These are phyloP conservation scores for Hemileccinum rubropunctum DNA, from an alignment of 768 basidiomycete species.

Conservation along the genomic window DNA sequence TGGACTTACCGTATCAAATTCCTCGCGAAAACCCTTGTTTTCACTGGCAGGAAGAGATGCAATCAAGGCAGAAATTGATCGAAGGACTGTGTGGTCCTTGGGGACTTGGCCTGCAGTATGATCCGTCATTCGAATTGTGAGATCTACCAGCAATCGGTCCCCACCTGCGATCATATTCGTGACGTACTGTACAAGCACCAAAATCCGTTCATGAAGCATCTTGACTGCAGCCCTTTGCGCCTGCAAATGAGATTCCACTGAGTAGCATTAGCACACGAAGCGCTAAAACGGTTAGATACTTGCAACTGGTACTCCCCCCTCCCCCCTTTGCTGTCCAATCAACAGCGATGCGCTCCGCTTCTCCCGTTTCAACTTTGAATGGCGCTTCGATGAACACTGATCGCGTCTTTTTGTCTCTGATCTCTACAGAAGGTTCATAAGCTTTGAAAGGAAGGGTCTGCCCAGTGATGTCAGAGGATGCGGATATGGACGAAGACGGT, in stretches of 20 bases:
- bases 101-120: slow-evolving; percentile 56
- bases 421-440: slow-evolving; percentile 90
- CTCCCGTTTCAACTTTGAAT: slow-evolving; percentile 93
- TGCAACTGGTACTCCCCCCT: slow-evolving; percentile 76
- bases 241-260: slow-evolving; percentile 88
- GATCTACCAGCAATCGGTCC: slow-evolving; percentile 13
- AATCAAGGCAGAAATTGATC: slow-evolving; percentile 81
- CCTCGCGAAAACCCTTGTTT: slow-evolving; percentile 76
- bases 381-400: slow-evolving; percentile 81
- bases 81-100: slow-evolving; percentile 77
- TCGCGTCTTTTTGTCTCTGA: slow-evolving; percentile 72
- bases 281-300: slow-evolving; percentile 29
- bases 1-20: slow-evolving; percentile 76
- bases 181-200: slow-evolving; percentile 86
- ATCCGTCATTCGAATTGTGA: background rate
- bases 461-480: slow-evolving; percentile 51
- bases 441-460: slow-evolving; percentile 87
- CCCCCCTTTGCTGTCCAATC: slow-evolving; percentile 92
- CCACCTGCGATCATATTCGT: slow-evolving; percentile 69
- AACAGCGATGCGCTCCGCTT: slow-evolving; percentile 97
- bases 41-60: slow-evolving; percentile 88
- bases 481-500: slow-evolving; percentile 46
- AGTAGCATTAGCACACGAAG: slow-evolving; percentile 1
- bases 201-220: slow-evolving; percentile 92
- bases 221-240: slow-evolving; percentile 93